Evolutionary conservation across 2,329 filamentous ascomycete genomes (phyloP).

Genomic region (Xylaria digitata): DNA sequence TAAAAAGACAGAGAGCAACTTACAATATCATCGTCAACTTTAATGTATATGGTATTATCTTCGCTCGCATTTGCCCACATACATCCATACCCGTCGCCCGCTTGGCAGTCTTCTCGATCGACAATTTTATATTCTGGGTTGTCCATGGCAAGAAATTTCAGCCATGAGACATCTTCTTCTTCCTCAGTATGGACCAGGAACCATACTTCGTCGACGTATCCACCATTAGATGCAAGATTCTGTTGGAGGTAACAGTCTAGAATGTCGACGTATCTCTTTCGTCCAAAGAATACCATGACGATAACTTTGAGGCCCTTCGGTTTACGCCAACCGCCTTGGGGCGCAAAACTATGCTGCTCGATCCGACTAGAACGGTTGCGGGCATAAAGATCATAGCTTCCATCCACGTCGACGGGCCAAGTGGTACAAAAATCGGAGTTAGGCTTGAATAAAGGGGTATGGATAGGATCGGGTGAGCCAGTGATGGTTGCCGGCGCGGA

Average conservation of each 20-base stretch:
- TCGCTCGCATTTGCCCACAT: conserved; percentile 49
- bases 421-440: conserved; percentile 46
- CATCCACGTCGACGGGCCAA: conserved; percentile 45
- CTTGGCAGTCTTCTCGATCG: conserved; percentile 50
- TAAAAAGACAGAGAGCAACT: conserved; percentile 37
- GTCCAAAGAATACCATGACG: conserved; percentile 60
- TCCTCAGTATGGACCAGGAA: conserved; percentile 58
- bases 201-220: conserved; percentile 58
- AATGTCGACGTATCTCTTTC: conserved; percentile 57
- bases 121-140: conserved; percentile 53
- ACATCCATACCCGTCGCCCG: conserved; percentile 50
- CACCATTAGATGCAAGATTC: conserved; percentile 58
- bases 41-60: conserved; percentile 56
- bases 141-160: conserved; percentile 53
- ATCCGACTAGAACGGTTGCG: conserved; percentile 32
- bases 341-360: conserved; percentile 44
- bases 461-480: neutral
- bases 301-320: conserved; percentile 53
- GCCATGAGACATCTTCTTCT: conserved; percentile 53
- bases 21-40: conserved; percentile 60
- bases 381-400: conserved; percentile 39
- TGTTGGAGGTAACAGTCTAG: conserved; percentile 60
- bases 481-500: conserved; percentile 3
- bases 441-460: conserved; percentile 15
- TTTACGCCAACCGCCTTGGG: conserved; percentile 48